A percentile compares a stretch with the other conserved stretches of the same genome.
These are phyloP conservation scores for Aechmea fasciata DNA, from an alignment of 176 grass and related monocot genomes.

Conservation along the genomic window DNA sequence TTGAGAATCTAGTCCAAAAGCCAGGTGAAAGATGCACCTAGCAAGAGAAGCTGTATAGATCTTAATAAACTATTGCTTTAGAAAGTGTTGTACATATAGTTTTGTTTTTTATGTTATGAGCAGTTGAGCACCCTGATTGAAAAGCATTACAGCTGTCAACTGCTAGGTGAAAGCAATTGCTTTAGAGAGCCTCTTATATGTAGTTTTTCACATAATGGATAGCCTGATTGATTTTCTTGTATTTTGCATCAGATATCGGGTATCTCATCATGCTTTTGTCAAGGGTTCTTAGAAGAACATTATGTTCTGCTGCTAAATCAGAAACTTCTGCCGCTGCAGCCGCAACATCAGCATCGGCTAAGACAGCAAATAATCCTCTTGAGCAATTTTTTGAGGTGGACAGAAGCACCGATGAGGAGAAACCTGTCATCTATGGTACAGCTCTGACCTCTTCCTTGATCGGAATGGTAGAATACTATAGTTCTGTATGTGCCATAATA, in stretches of 20 bases:
- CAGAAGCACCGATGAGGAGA: conserved; percentile 56
- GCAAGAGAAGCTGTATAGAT: too few relatives aligned
- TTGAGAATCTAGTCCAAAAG: too few relatives aligned
- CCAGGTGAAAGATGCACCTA: too few relatives aligned
- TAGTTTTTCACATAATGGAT: background rate
- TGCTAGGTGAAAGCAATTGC: too few relatives aligned
- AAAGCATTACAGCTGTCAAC: too few relatives aligned
- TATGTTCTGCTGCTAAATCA: conserved; percentile 36
- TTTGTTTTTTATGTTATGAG: too few relatives aligned
- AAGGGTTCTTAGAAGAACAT: conserved; percentile 39
- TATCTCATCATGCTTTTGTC: conserved; percentile 51
- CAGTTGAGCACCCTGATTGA: too few relatives aligned
- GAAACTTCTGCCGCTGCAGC: conserved; percentile 34
- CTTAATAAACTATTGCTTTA: too few relatives aligned
- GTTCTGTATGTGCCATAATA: too few relatives aligned
- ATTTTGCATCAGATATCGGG: background rate
- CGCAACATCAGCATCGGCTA: conserved; percentile 15
- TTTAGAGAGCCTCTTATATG: too few relatives aligned
- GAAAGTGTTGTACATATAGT: too few relatives aligned
- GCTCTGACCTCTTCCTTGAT: background rate
- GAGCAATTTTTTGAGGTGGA: conserved; percentile 94
- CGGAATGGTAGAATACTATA: too few relatives aligned
- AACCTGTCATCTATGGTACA: conserved; percentile 64
- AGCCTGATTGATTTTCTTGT: background rate
- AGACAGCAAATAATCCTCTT: conserved; percentile 62